These are phyloP conservation scores for Suhomyces kunorum DNA, from an alignment of 1,139 yeast genomes.

Conservation along the genomic window DNA sequence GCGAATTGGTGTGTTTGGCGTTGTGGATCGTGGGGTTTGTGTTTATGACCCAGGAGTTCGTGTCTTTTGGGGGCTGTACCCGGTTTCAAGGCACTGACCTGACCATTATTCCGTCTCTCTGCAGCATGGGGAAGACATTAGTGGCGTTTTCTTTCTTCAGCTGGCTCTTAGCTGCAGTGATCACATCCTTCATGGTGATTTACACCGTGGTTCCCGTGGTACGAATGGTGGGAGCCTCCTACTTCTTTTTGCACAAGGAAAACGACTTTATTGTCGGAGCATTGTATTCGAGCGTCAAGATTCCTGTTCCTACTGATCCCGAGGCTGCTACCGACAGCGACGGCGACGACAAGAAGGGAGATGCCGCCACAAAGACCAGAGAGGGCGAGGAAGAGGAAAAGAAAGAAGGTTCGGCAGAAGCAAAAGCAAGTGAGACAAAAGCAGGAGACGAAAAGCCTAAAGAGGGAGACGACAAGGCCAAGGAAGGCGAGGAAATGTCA, in stretches of 20 bases:
- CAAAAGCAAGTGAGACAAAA: not conserved
- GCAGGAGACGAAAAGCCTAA: not conserved
- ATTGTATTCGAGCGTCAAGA: slow-evolving; percentile 9
- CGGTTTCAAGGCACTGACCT: slow-evolving; percentile 3
- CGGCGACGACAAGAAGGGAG: not conserved
- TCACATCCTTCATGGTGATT: slow-evolving; percentile 7
- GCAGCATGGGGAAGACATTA: slow-evolving; percentile 26
- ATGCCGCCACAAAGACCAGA: not conserved
- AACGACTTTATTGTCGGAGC: slow-evolving; percentile 16
- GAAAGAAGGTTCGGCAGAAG: not conserved
- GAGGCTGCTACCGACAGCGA: slow-evolving; percentile 6
- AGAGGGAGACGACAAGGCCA: not conserved
- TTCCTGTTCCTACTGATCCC: slow-evolving; percentile 8
- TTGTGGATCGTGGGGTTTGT: slow-evolving; percentile 16
- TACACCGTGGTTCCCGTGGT: slow-evolving; percentile 13
- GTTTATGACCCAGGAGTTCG: slow-evolving; percentile 11
- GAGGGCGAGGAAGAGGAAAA: not conserved
- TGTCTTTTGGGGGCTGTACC: slow-evolving; percentile 12
- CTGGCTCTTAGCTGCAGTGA: slow-evolving; percentile 22
- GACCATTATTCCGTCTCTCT: slow-evolving; percentile 6
- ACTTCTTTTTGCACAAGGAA: slow-evolving; percentile 10
- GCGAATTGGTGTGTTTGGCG: slow-evolving; percentile 12
- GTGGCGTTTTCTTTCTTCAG: slow-evolving; percentile 34
- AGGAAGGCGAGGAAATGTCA: not conserved
- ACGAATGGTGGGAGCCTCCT: slow-evolving; percentile 7